These are phyloP conservation scores for Cytidiella melzeri DNA, from an alignment of 768 basidiomycete species.

Conservation along the genomic window DNA sequence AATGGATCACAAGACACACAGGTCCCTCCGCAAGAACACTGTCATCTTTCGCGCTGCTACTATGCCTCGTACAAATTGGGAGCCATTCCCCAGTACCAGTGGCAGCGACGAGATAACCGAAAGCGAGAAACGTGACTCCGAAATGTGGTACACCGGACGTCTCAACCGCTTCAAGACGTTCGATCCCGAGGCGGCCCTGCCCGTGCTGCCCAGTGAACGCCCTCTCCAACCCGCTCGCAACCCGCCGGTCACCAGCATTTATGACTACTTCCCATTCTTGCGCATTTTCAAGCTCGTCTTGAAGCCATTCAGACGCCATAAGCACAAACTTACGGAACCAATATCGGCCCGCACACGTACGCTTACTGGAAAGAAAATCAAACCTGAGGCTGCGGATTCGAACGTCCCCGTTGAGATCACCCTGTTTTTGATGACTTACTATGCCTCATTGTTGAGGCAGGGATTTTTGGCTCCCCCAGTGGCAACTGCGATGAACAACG, in stretches of 20 bases:
- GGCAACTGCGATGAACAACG: conserved; percentile 42
- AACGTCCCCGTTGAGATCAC: conserved; percentile 60
- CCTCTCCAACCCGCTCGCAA: conserved; percentile 52
- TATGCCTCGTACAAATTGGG: conserved; percentile 13
- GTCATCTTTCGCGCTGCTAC: conserved; percentile 2
- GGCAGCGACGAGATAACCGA: conserved; percentile 4
- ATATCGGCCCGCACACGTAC: conserved; percentile 18
- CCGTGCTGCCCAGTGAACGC: conserved; percentile 36
- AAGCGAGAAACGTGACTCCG: conserved; percentile 11
- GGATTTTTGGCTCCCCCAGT: conserved; percentile 44
- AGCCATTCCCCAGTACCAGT: background rate
- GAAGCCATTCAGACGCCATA: conserved; percentile 18
- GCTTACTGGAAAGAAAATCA: conserved; percentile 34
- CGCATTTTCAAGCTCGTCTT: conserved; percentile 44
- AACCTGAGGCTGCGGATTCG: conserved; percentile 38
- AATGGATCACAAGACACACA: conserved; percentile 20
- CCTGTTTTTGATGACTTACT: conserved; percentile 48
- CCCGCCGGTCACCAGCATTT: conserved; percentile 44
- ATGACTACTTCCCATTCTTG: conserved; percentile 51
- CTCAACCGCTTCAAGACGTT: conserved; percentile 28
- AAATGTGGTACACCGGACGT: conserved; percentile 17
- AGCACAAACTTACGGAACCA: conserved; percentile 7
- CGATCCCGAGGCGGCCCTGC: conserved; percentile 40
- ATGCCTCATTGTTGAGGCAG: conserved; percentile 39
- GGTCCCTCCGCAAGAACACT: conserved; percentile 12